Conservation (phyloP, 2,329 filamentous ascomycete species). For the Cladophialophora carrionii region DNA sequence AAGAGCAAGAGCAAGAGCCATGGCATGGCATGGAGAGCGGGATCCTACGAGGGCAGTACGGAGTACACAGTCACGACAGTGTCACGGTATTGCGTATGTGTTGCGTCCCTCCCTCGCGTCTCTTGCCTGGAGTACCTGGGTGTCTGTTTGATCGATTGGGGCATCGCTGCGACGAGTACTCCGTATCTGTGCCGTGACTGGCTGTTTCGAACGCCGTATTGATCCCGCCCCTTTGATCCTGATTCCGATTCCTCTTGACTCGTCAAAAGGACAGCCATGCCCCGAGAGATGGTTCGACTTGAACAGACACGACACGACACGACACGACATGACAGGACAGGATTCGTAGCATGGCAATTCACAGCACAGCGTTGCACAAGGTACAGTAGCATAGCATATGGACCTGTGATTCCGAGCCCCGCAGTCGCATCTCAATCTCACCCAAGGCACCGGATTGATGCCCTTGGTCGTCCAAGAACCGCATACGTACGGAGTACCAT, state of each 20-base stretch:
- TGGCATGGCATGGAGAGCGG: neutral
- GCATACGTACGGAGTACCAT: too few species aligned
- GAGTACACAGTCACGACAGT: too few species aligned
- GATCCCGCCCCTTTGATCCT: too few species aligned
- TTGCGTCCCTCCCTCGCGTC: neutral
- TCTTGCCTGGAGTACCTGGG: neutral
- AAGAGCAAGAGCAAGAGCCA: too few species aligned
- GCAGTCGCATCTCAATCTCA: neutral
- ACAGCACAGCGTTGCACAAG: too few species aligned
- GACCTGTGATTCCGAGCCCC: neutral
- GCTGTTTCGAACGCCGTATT: too few species aligned
- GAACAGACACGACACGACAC: too few species aligned
- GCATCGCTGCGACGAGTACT: neutral
- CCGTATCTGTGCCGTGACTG: neutral
- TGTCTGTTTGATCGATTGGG: neutral
- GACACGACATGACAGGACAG: neutral
- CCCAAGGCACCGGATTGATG: neutral
- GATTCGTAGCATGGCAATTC: neutral
- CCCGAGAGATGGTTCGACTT: neutral
- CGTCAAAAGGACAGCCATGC: slow-evolving; percentile 6
- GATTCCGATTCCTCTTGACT: neutral
- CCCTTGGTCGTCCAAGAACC: neutral
- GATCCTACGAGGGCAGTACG: neutral
- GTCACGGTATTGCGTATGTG: too few species aligned
- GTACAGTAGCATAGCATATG: neutral